Evolutionary conservation across 2,329 filamentous ascomycete genomes (phyloP), one percentile per base, ranked within the genome.

Genomic region (Hirsutella thompsonii): DNA sequence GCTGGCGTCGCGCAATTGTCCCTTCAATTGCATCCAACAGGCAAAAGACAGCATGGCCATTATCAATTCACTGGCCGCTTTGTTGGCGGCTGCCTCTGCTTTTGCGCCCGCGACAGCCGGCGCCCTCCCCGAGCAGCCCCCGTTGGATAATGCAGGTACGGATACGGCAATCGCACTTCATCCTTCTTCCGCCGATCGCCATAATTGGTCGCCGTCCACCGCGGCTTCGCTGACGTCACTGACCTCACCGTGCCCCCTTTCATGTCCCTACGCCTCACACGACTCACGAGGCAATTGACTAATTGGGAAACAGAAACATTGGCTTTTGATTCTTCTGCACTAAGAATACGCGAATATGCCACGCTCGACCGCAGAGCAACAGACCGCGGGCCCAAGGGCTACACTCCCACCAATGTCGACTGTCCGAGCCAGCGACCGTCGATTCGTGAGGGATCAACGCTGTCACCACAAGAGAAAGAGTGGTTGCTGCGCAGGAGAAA

Each of bases 401-500:
- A 95, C 59, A 74, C 78, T 2, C 89, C 89, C 0, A 63, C 69
- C 28, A 56, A 63, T 5, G 80, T 84, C 34, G 59, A 72, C 46
- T 94, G 89, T 53, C 87, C 88, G 4, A 62, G 67, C 6, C 67
- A 66, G n/a, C 71, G 76, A 36, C 88, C 89, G 1, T 69, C 66
- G 1, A 75, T 94, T 41, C 79, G 88, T 49, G 84, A 83, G 36
- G 60, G 61, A 20, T 47, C 49, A 28, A 34, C 20, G 5, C 62
- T 94, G 9, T 90, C 85, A 3, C 51, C 67, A 14, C 68, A 81
- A 42, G 90, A 95, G 64, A 70, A 68, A 32, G 64, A 72, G 55
- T 95, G 89, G 87, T 68, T 94, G 13, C 55, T 75, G 39, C 69
- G 68, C 45, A 76, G 90, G 43, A 75, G 87, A 47, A 75, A 76